Evolutionary conservation across 345 rosid genomes (phyloP), one percentile per base, ranked within the genome.

Genomic region (Carallia brachiata): DNA sequence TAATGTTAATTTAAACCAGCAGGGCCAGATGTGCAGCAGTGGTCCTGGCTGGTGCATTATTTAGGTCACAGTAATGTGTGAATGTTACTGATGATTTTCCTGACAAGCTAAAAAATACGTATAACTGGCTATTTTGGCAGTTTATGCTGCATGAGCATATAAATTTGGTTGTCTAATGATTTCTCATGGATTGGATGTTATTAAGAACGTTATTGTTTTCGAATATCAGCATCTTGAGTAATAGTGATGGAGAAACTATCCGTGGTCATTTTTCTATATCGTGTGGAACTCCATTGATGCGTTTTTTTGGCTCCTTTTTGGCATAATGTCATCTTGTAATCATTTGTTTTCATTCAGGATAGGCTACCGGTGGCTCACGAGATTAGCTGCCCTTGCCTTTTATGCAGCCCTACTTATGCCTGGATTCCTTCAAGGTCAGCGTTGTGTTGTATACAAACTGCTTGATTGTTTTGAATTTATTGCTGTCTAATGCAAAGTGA

Each of bases 361-460:
- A 77, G 80, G 80, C 65, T 77, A 72, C 58, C 73, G 77, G 52
- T 77, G 80, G 80, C 63, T 77, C 67, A 68, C 73, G 27, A 77
- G 77, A 58, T 70, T 77, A 56, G 77, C 70, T n/a, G 80, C 70
- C 7, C 80, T 77, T 68, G 58, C 37, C 4, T n/a, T 72, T 28
- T 77, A 77, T 68, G 80, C 77, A 30, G 19, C 63, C 44, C 69
- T 77, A 63, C 80, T 77, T 52, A 57, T 72, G 73, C 80, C 80
- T 53, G 77, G 80, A 28, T 77, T 77, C 70, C 72, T 77, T 68
- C 77, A 77, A 77, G 80, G 80, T 77, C 27, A 31, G 64, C 40
- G 5, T 54, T 61, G 16, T 58, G 55, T 61, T 68, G 36, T 71
- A 31, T 54, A 18, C 60, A 30, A 56, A 7, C 16, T 27, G 28